These are phyloP conservation scores for Lactarius quietus DNA, from an alignment of 768 basidiomycete genomes.

Conservation along the genomic window DNA sequence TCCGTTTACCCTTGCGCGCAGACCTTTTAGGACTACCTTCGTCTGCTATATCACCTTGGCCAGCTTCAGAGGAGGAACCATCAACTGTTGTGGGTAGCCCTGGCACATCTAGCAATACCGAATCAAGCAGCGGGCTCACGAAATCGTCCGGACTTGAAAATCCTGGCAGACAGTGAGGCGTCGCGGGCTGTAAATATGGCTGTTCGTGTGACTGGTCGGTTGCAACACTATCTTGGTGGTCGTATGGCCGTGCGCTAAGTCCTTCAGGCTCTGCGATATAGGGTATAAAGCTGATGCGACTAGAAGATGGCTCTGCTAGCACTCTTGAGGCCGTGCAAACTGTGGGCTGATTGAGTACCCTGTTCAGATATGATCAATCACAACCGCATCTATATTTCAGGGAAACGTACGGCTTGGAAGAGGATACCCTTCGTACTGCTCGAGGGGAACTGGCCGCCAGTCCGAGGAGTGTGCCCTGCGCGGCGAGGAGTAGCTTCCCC, in stretches of 20 bases:
- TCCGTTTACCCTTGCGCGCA: slow-evolving; percentile 17
- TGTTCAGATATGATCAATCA: slow-evolving; percentile 2
- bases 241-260: slow-evolving; percentile 2
- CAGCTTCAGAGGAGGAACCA: slow-evolving; percentile 19
- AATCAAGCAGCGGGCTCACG: slow-evolving; percentile 17
- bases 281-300: slow-evolving; percentile 16
- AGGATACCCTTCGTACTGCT: background rate
- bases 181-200: slow-evolving; percentile 8
- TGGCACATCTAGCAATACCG: slow-evolving; percentile 10
- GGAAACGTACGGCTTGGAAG: slow-evolving; percentile 9
- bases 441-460: slow-evolving; percentile 13
- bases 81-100: slow-evolving; percentile 11
- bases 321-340: slow-evolving; percentile 13
- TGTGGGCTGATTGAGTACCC: slow-evolving; percentile 3
- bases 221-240: background rate
- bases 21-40: slow-evolving; percentile 8
- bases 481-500: background rate
- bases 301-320: slow-evolving; percentile 17
- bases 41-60: slow-evolving; percentile 14
- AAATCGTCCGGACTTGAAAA: slow-evolving; percentile 8
- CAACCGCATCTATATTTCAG: background rate
- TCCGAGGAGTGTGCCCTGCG: slow-evolving; percentile 14
- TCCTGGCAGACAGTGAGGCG: slow-evolving; percentile 1
- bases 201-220: slow-evolving; percentile 2
- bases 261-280: slow-evolving; percentile 16